A percentile compares a stretch with the other conserved stretches of the same genome.
phyloP scores from a whole-genome alignment of 2,329 filamentous ascomycete species.

The Aspergillus vadensis region DNA sequence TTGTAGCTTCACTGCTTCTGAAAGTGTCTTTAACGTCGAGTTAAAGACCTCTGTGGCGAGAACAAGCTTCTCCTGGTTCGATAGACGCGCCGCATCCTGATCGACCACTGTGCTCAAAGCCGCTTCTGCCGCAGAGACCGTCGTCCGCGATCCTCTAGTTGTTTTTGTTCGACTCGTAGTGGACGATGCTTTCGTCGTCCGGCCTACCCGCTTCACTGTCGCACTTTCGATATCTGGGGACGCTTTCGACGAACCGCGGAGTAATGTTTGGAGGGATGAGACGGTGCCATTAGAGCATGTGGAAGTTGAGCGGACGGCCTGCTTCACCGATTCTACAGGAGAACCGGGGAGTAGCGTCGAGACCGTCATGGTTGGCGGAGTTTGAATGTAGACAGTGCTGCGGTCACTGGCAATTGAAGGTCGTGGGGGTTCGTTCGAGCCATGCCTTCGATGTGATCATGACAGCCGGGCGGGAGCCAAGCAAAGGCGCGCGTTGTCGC shows the following conservation, averaged over 20 bases:
- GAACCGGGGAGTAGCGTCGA: slow-evolving; percentile 34
- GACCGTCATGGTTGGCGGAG: slow-evolving; percentile 32
- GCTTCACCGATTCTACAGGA: slow-evolving; percentile 52
- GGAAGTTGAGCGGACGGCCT: slow-evolving; percentile 55
- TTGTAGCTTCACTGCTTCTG: slow-evolving; percentile 42
- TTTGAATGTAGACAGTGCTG: background rate
- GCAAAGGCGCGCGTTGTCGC: slow-evolving; percentile 30
- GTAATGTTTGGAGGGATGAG: slow-evolving; percentile 42
- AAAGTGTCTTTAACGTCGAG: slow-evolving; percentile 45
- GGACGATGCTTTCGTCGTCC: slow-evolving; percentile 27
- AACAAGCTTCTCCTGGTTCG: slow-evolving; percentile 42
- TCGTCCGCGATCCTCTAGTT: slow-evolving; percentile 29
- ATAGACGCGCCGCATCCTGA: slow-evolving; percentile 31
- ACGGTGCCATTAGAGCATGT: slow-evolving; percentile 55
- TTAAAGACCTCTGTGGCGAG: slow-evolving; percentile 52
- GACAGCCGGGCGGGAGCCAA: slow-evolving; percentile 14
- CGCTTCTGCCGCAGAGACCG: slow-evolving; percentile 27
- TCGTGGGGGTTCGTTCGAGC: slow-evolving; percentile 5
- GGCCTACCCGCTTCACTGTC: slow-evolving; percentile 25
- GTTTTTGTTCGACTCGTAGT: slow-evolving; percentile 28
- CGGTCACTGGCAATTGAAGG: background rate
- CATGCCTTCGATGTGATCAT: slow-evolving; percentile 14
- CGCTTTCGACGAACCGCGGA: slow-evolving; percentile 32
- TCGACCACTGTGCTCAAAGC: slow-evolving; percentile 29
- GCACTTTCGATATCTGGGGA: slow-evolving; percentile 24